Percentiles rank a stretch among this genome's conserved stretches.
Conservation (phyloP, 2,329 filamentous ascomycete genomes). For the Microsporum audouinii region DNA sequence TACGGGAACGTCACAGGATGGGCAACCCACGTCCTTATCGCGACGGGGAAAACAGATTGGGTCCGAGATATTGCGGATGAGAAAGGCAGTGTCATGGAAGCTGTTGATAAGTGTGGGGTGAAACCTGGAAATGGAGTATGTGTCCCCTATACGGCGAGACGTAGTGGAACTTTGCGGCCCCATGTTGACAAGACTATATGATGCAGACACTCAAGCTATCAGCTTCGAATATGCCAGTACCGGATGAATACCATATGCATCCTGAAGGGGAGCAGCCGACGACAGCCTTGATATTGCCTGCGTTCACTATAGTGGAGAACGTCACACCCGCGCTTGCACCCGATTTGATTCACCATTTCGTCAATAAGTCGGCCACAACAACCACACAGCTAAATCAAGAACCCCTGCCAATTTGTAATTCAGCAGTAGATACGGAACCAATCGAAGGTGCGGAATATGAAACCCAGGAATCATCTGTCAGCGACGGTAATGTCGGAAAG, state of each 20-base stretch:
- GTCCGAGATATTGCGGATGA: constrained; percentile 79
- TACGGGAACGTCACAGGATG: constrained; percentile 81
- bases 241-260: constrained; percentile 49
- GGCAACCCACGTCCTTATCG: constrained; percentile 81
- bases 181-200: neutral
- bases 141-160: neutral
- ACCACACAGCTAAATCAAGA: constrained; percentile 45
- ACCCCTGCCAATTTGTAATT: neutral
- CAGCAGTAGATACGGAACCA: neutral
- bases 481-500: neutral
- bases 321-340: constrained; percentile 66
- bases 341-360: constrained; percentile 56
- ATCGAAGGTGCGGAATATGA: neutral
- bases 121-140: constrained; percentile 34
- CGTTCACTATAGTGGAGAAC: constrained; percentile 72
- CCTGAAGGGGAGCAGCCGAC: constrained; percentile 54
- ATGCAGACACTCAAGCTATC: constrained; percentile 72
- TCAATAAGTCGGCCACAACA: constrained; percentile 63
- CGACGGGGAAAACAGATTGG: constrained; percentile 95
- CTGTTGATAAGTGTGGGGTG: constrained; percentile 43
- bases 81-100: constrained; percentile 73
- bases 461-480: neutral
- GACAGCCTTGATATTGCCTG: constrained; percentile 69
- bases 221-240: constrained; percentile 79
- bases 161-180: no score